Evolutionary conservation across 352 stramenopile genomes (phyloP).

Genomic region (Pythium brachiatum): DNA sequence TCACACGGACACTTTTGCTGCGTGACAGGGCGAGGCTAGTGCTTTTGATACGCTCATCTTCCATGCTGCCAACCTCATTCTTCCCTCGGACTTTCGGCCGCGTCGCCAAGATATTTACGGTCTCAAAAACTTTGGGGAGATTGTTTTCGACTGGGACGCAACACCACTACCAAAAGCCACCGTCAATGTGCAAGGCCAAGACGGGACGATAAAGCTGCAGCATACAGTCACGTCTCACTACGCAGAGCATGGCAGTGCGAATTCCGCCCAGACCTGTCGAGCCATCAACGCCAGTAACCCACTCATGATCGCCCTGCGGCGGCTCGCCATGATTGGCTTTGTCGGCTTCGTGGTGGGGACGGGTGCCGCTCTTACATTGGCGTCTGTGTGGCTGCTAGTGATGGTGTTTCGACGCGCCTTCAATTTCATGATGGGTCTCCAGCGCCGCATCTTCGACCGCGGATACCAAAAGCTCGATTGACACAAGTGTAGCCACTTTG

Average conservation of each 20-base stretch:
- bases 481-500: constrained; percentile 12
- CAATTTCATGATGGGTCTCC: constrained; percentile 19
- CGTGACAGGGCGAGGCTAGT: background rate
- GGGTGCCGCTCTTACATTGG: background rate
- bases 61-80: constrained; percentile 25
- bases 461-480: constrained; percentile 25
- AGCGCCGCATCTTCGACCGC: constrained; percentile 24
- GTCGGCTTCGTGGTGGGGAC: constrained; percentile 10
- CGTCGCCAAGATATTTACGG: constrained; percentile 38
- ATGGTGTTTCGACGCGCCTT: constrained; percentile 24
- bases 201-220: constrained; percentile 25
- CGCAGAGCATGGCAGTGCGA: constrained; percentile 13
- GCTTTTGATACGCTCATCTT: constrained; percentile 15
- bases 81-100: constrained; percentile 33
- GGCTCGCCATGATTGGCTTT: constrained; percentile 18
- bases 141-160: constrained; percentile 65
- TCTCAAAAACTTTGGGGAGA: constrained; percentile 63
- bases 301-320: constrained; percentile 12
- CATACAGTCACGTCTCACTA: constrained; percentile 30
- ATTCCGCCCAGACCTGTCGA: constrained; percentile 18
- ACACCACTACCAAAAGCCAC: constrained; percentile 27
- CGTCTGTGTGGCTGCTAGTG: constrained; percentile 4
- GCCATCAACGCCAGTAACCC: constrained; percentile 29
- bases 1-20: background rate
- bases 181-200: constrained; percentile 21